Evolutionary conservation across 306 rosid genomes (phyloP).

Genomic region (Dalbergia oliveri): DNA sequence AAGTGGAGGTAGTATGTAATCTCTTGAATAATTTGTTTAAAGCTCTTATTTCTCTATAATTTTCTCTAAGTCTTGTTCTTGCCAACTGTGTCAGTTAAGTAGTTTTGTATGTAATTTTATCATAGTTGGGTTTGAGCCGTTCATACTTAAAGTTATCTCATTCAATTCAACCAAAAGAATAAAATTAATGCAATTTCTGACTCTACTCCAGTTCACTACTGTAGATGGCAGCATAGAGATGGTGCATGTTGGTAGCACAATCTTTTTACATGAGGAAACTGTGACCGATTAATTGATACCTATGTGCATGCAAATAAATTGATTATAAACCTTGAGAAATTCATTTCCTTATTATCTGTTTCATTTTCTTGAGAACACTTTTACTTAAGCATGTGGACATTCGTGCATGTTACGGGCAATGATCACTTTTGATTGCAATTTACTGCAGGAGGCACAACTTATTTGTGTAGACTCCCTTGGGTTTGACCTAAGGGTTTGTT

Average conservation of each 20-base stretch:
- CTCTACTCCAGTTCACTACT: conserved; percentile 3
- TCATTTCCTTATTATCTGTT: conserved; percentile 21
- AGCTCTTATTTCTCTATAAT: neutral
- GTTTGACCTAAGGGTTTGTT: conserved; percentile 87
- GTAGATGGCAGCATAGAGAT: conserved; percentile 4
- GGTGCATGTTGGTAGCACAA: neutral
- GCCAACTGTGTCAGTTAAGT: neutral
- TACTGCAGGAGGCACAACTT: conserved; percentile 84
- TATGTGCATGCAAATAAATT: conserved; percentile 23
- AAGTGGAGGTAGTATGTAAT: conserved; percentile 80
- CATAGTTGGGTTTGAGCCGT: conserved; percentile 35
- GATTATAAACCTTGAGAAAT: conserved; percentile 24
- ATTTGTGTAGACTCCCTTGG: conserved; percentile 86
- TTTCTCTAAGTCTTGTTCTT: conserved; percentile 18
- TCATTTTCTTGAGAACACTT: neutral
- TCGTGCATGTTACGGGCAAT: conserved; percentile 25
- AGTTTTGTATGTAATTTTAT: conserved; percentile 10
- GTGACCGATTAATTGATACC: conserved; percentile 25
- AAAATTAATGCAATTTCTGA: conserved; percentile 24
- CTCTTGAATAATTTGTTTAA: conserved; percentile 27
- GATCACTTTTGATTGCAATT: conserved; percentile 37
- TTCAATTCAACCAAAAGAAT: conserved; percentile 13
- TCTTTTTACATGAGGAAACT: conserved; percentile 23
- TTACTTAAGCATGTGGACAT: conserved; percentile 2
- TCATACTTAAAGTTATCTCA: neutral